Evolutionary conservation across 1,284 basidiomycete species (phyloP), one percentile per base, ranked within the genome.

Genomic region (Mycena citricolor): DNA sequence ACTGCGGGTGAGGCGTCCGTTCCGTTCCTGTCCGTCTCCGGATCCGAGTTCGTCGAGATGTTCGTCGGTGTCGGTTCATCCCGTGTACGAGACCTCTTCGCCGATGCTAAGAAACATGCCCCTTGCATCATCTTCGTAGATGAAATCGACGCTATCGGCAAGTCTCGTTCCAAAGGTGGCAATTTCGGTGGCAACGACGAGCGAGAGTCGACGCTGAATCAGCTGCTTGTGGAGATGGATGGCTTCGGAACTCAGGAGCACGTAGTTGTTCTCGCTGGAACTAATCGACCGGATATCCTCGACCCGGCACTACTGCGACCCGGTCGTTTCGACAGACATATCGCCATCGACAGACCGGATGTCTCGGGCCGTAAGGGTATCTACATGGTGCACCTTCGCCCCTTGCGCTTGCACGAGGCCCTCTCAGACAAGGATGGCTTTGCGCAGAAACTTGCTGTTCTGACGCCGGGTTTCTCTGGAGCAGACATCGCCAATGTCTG

Each of bases 41-140:
- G 97, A 43, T 98, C 95, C 43, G 97, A 99, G 65, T 99, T 99
- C 61, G 94, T 99, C 52, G 97, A 99, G 71, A 98, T 99, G 94
- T 99, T 99, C 63, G 97, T 99, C 54, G 95, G 95, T 72, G 97
- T 99, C 44, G 95, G 95, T 57, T 94, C 95, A 2, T 97, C 93
- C 10, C 86, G 97, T 56, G 97, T 99, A 11, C 85, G 95, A 42
- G 95, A 99, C 69, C 82, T 99, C 42, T 99, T 99, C 64, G 90
- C 93, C 22, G 94, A 87, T 3, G 95, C 95, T 42, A 95, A 93
- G 80, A 98, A 98, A 76, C 83, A 97, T 63, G 93, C 97, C 0
- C 95, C 95, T 0, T 95, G 91, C 64, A 99, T 99, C 73, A 94
- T 99, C 65, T 97, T 97, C 67, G 81, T 97, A 52, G 94, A 97